These are phyloP conservation scores for Chlorella ohadii DNA, from an alignment of 139 green algal species.

Conservation along the genomic window DNA sequence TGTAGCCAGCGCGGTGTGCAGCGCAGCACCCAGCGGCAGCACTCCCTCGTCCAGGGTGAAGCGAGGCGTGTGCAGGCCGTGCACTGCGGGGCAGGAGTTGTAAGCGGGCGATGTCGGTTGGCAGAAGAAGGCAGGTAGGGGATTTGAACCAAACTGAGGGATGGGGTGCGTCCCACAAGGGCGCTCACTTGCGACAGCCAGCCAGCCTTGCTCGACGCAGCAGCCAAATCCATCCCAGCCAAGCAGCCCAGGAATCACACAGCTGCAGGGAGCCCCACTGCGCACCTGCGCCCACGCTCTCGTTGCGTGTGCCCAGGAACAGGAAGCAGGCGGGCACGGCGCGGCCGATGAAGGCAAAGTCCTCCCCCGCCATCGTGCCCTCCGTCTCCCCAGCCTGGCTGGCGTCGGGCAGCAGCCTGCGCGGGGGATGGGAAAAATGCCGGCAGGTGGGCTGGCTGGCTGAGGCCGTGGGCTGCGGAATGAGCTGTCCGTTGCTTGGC, in stretches of 20 bases:
- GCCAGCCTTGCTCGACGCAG: neutral
- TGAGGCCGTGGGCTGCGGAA: neutral
- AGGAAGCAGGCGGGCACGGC: constrained; percentile 69
- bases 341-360: constrained; percentile 84
- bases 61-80: constrained; percentile 76
- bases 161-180: too few species aligned
- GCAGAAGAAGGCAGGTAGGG: too few species aligned
- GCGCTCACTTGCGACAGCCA: too few species aligned
- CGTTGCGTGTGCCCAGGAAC: constrained; percentile 88
- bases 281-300: constrained; percentile 58
- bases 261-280: too few species aligned
- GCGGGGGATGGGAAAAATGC: neutral
- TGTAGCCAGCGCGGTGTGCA: constrained; percentile 76
- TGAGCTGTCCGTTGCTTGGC: too few species aligned
- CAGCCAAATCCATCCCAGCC: neutral
- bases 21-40: constrained; percentile 74
- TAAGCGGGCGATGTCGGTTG: too few species aligned
- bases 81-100: constrained; percentile 6
- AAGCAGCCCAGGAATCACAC: too few species aligned
- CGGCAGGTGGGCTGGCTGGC: neutral
- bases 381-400: constrained; percentile 48
- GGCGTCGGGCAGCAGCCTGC: constrained; percentile 45
- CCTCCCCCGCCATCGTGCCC: constrained; percentile 79
- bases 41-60: constrained; percentile 85
- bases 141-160: too few species aligned